Base-by-base conservation (phyloP, 805 yeast species). In the Starmerella kuoi region DNA sequence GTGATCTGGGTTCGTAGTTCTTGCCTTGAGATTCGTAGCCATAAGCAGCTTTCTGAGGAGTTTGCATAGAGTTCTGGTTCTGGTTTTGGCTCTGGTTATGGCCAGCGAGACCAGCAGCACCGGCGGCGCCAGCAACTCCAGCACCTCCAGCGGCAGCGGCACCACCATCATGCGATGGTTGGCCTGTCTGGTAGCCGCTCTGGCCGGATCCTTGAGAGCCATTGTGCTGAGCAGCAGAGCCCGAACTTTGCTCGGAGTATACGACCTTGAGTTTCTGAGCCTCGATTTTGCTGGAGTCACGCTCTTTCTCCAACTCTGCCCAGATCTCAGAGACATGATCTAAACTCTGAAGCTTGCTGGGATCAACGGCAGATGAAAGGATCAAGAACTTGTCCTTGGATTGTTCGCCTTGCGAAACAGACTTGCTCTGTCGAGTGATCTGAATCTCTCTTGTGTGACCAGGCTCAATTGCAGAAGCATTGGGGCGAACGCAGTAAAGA, bases 401-500 rank as follows among this genome's bases (percentile, higher is more conserved):
- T 63, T 78, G 79, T 64, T 71, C 75, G 57, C 76, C 85, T 38
- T 74, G 63, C 2, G 75, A 67, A 40, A 93, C 87, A 46, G 83
- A 88, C 55, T 76, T 76, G 14, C 94, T 95, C 63, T 87, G 87
- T 49, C 85, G 76, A 55, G 85, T 84, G 55, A 91, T 59, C 36
- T 87, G 74, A 40, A 91, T 82, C 42, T 80, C 75, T 40, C 77
- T 63, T 20, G 77, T 61, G 50, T 74, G 73, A 27, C 93, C 91
- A 12, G 97, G 87, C 23, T 68, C 69, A 44, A 91, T 68, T 27
- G 79, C 61, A 14, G 91, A 76, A 46, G 96, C 88, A 62, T 87
- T 91, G 49, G 98, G 98, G 65, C 95, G 79, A 40, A 91, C 97
- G 62, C 95, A 84, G 69, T 87, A 72, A 62, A 84, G 69, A 62